Evolutionary conservation across 1,284 basidiomycete genomes (phyloP), one percentile per base, ranked within the genome.

Genomic region (Ceratobasidium sp.): DNA sequence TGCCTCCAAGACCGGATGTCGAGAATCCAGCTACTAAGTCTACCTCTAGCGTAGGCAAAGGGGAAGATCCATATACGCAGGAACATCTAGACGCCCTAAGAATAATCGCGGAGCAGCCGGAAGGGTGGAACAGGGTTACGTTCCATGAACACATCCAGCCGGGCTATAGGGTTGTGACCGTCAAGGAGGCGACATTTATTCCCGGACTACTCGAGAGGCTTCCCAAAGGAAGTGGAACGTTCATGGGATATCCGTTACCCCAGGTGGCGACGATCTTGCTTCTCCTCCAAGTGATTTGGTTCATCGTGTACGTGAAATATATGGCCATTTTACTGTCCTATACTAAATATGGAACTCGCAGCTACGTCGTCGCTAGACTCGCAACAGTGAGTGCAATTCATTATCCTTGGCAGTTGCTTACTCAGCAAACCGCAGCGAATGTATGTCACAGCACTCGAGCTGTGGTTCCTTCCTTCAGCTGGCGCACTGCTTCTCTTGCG

Each of bases 391-490:
- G 58, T 45, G 13, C 22, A 42, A 12, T 20, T 20, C 17, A 10
- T 29, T 4, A 8, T 13, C 10, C 34, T 31, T 32, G 12, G 8
- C 31, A 3, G n/a, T 27, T n/a, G 1, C 25, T 49, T n/a, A 13
- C 22, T 38, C 10, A 22, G 5, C 27, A 4, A 32, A 32, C 12
- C 20, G 20, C 31, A 62, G 58, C 34, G 58, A 45, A 62, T 68
- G 38, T 70, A 70, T 50, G 65, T 65, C 17, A 58, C 69, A 5
- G 58, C 54, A 15, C 54, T 70, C 43, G 69, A 70, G 35, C 55
- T 65, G 35, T 70, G 65, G 62, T 70, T 70, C 69, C 56, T 70
- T 42, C 69, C 69, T 22, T 68, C 69, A 6, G 65, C 69, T 4
- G 53, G 27, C 13, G 65, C 69, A 5, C 40, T 71, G 25, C 54